Conservation (phyloP, 768 basidiomycete genomes). For the Fistulinella prunicolor region DNA sequence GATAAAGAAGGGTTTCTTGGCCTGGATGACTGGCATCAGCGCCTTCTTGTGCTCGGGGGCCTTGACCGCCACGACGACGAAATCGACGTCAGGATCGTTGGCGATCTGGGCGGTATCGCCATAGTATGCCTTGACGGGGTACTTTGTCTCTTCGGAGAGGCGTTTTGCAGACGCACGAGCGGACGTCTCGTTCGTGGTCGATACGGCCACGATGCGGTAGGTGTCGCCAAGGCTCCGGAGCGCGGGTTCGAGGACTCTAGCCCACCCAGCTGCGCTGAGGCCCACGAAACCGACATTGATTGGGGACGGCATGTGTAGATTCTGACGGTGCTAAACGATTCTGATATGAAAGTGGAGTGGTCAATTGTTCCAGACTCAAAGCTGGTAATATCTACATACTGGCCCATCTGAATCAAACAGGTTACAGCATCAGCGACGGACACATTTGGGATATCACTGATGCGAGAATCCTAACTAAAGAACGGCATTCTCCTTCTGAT, state of each 20-base stretch:
- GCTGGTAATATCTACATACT: too few relatives aligned
- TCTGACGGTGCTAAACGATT: too few relatives aligned
- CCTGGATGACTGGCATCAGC: slow-evolving; percentile 10
- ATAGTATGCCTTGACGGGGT: slow-evolving; percentile 10
- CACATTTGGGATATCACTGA: too few relatives aligned
- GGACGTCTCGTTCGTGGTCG: slow-evolving; percentile 8
- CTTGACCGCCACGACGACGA: slow-evolving; percentile 12
- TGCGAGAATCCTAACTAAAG: too few relatives aligned
- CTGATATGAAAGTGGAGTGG: too few relatives aligned
- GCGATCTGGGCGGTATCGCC: slow-evolving; percentile 14
- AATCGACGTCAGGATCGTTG: slow-evolving; percentile 13
- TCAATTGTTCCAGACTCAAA: too few relatives aligned
- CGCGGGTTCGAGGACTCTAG: slow-evolving; percentile 5
- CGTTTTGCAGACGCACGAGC: slow-evolving; percentile 7
- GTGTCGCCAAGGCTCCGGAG: slow-evolving; percentile 8
- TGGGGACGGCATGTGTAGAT: not conserved
- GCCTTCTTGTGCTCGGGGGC: slow-evolving; percentile 7
- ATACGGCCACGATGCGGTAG: slow-evolving; percentile 12
- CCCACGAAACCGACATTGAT: slow-evolving; percentile 10
- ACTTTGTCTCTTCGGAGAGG: not conserved
- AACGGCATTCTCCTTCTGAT: too few relatives aligned
- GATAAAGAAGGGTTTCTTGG: slow-evolving; percentile 13
- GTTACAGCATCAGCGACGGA: too few relatives aligned
- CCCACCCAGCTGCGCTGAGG: slow-evolving; percentile 8
- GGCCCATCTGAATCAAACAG: too few relatives aligned